Evolutionary conservation across 176 grass and related monocot genomes (phyloP).

Genomic region (Aegilops longissima): DNA sequence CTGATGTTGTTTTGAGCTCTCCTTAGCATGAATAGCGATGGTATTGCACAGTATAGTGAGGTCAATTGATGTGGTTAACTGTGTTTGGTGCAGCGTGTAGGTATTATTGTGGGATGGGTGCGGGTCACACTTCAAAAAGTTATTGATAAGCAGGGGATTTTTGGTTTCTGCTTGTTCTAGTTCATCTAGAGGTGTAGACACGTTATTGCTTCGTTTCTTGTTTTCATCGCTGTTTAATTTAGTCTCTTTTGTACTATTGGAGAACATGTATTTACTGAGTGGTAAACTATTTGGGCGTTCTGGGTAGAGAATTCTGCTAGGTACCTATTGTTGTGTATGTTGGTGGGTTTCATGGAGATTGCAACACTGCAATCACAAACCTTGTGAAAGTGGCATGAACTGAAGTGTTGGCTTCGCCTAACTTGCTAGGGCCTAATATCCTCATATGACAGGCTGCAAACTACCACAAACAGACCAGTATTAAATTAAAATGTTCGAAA

Average conservation of each 20-base stretch:
- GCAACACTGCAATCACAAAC: not conserved
- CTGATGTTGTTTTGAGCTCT: not conserved
- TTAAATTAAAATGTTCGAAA: not conserved
- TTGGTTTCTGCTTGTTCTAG: not conserved
- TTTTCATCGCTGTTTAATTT: not conserved
- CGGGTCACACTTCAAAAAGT: not conserved
- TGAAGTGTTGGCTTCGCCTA: not conserved
- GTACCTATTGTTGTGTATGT: not conserved
- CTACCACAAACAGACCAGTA: not conserved
- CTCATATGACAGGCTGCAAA: not conserved
- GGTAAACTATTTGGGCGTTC: not conserved
- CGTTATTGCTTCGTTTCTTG: not conserved
- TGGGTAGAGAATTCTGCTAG: not conserved
- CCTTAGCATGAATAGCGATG: not conserved
- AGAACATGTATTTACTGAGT: not conserved
- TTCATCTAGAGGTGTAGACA: not conserved
- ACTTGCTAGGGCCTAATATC: constrained; percentile 3
- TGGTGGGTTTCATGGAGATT: not conserved
- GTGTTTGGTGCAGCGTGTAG: not conserved
- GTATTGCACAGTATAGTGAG: not conserved
- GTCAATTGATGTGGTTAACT: not conserved
- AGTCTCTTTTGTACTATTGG: not conserved
- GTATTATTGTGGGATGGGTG: no score
- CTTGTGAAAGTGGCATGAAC: not conserved
- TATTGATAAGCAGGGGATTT: not conserved